Evolutionary conservation across 805 yeast genomes (phyloP), one percentile per base, ranked within the genome.

Genomic region (Komagataella pastoris): DNA sequence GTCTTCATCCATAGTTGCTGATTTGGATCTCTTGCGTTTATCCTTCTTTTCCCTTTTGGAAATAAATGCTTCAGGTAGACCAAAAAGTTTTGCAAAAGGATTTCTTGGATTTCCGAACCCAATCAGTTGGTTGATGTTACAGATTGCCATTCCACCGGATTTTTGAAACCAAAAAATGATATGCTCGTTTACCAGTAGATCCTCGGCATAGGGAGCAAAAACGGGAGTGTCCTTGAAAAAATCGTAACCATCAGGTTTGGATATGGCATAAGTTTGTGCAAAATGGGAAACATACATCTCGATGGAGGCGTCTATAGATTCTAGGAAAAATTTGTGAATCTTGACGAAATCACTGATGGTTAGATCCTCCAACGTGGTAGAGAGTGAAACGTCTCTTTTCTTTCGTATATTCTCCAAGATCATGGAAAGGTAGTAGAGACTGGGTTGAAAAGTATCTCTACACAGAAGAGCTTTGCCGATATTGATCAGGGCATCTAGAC

Each of bases 391-490:
- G 59, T 77, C 76, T 52, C 83, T 62, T 56, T 80, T 83, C n/a
- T 81, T 76, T 59, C 83, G 79, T 54, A 85, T 85, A 59, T 85
- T 85, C 57, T 85, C 93, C 49, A 86, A 85, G 18, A 86, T 89
- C 68, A 85, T 73, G 58, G 84, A 73, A 65, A 86, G 73, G 61
- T 86, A 86, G 58, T 84, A 89, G 49, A 79, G 82, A 2, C 93
- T 83, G 21, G 95, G 95, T 3, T 84, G 88, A 65, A 86, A 86
- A 6, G 91, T 88, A 61, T 86, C 93, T 54, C 85, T 77, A 59
- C 91, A 85, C 53, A 81, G 77, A 7, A 85, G 90, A 47, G 86
- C 77, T 63, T 85, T 85, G 8, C 93, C 93, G 18, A 86, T 75
- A 58, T 85, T 83, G 51, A 83, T 88, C 56, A 86, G 74, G 1